Evolutionary conservation across 768 basidiomycete genomes (phyloP), one percentile per base, ranked within the genome.

Genomic region (Coprinopsis strossmayeri): DNA sequence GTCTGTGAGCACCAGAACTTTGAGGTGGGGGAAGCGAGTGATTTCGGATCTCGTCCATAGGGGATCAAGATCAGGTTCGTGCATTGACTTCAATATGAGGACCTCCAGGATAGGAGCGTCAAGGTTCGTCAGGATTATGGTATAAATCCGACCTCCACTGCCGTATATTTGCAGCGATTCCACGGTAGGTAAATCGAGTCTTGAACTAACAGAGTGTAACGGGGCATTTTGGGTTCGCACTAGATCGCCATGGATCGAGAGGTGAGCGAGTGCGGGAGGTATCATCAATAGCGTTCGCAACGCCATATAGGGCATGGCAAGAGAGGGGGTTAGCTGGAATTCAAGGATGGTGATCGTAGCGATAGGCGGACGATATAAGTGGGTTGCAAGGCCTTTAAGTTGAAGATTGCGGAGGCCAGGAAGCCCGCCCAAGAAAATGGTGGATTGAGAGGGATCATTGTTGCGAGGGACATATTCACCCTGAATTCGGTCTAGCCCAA

Each of bases 241-340:
- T 13, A 75, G 64, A 28, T 76, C 68, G 13, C 75, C 76, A 35
- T 69, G 65, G 11, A 77, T 52, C 21, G 73, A 76, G 21, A 78
- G 63, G 55, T 74, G 57, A 11, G 60, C 54, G 9, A 78, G 62
- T 25, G 38, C 38, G 1, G 61, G 60, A 3, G 69, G 62, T 0
- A 63, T 51, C 3, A 63, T 64, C n/a, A 74, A n/a, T n/a, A 73
- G 53, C 3, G 53, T 52, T 13, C 58, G 55, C 45, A 77, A 69
- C 3, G 61, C 59, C 12, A 53, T 47, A 54, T 68, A 72, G 3
- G 55, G 55, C 5, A 76, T 58, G 18, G 70, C 65, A 3, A 72
- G 43, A 1, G 57, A 38, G 10, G 58, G 60, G 1, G 68, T 72
- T 41, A 74, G 69, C 45, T 76, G 72, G 28, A 79, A 63, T 50